Conservation (phyloP, 129 eudicot species). For the Chrysanthemum seticuspe region DNA sequence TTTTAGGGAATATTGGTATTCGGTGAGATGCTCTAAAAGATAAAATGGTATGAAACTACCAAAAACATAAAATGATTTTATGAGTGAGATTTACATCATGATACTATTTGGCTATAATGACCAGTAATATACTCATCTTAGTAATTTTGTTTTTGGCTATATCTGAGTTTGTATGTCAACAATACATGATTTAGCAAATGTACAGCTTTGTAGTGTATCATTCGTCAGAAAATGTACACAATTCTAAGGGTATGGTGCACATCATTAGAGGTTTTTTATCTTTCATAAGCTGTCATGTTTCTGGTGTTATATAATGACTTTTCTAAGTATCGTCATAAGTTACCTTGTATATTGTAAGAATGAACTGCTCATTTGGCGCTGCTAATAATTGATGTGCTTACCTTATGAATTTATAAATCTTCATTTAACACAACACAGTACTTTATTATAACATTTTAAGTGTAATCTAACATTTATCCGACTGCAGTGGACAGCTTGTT, state of each 20-base stretch:
- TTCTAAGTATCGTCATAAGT: background rate
- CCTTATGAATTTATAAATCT: background rate
- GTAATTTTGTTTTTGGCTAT: background rate
- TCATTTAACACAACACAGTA: background rate
- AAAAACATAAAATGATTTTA: background rate
- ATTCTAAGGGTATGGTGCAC: background rate
- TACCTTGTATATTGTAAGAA: background rate
- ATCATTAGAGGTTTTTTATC: background rate
- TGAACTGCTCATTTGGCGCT: conserved; percentile 1
- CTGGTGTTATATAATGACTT: background rate
- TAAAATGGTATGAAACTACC: background rate
- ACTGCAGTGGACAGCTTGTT: conserved; percentile 79
- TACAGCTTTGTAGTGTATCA: background rate
- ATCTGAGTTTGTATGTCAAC: background rate
- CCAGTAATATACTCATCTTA: background rate
- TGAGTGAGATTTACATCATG: background rate
- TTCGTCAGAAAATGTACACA: background rate
- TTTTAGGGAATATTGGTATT: background rate
- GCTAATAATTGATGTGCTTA: background rate
- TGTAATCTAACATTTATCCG: conserved; percentile 19
- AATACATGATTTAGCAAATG: background rate
- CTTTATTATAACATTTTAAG: background rate
- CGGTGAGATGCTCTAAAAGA: background rate
- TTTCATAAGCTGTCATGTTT: background rate
- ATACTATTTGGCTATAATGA: background rate